A percentile compares a stretch with the other conserved stretches of the same genome.
Conservation (phyloP, 371 early-diverging fungal species). For the Mortierella sp. region DNA sequence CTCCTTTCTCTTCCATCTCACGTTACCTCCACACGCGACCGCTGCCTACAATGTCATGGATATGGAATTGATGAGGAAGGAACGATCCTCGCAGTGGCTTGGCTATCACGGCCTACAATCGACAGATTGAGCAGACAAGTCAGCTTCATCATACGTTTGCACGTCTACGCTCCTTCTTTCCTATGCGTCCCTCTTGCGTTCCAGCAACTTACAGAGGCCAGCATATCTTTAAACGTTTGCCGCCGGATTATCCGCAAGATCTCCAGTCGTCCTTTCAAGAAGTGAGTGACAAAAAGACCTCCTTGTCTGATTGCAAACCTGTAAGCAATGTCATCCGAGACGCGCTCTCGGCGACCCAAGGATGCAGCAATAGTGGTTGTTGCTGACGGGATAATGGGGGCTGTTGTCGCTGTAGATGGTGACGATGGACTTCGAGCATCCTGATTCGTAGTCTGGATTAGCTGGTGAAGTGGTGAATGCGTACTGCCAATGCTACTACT, state of each 20-base stretch:
- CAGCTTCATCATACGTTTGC: not conserved
- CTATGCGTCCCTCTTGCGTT: no score
- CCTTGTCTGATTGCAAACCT: conserved; percentile 45
- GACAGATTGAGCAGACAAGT: not conserved
- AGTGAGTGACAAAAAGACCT: conserved; percentile 47
- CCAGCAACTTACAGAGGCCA: conserved; percentile 39
- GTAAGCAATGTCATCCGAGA: conserved; percentile 44
- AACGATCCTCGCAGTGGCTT: conserved; percentile 41
- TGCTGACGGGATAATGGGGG: not conserved
- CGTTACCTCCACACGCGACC: conserved; percentile 46
- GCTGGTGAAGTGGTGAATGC: conserved; percentile 37
- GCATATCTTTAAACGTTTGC: conserved; percentile 48
- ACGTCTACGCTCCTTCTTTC: no score
- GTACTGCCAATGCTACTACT: not conserved
- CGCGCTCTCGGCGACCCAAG: conserved; percentile 16
- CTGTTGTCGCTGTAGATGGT: not conserved
- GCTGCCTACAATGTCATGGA: conserved; percentile 49
- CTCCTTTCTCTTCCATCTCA: no score
- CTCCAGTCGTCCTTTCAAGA: conserved; percentile 50
- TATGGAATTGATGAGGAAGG: conserved; percentile 48
- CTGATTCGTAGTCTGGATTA: conserved; percentile 31
- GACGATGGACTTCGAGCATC: conserved; percentile 6
- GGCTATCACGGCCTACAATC: conserved; percentile 22
- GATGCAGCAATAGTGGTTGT: conserved; percentile 14
- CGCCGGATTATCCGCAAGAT: conserved; percentile 46